Evolutionary conservation across 257 asterid species (phyloP), one percentile per base, ranked within the genome.

Genomic region (Solanum raphanifolium): DNA sequence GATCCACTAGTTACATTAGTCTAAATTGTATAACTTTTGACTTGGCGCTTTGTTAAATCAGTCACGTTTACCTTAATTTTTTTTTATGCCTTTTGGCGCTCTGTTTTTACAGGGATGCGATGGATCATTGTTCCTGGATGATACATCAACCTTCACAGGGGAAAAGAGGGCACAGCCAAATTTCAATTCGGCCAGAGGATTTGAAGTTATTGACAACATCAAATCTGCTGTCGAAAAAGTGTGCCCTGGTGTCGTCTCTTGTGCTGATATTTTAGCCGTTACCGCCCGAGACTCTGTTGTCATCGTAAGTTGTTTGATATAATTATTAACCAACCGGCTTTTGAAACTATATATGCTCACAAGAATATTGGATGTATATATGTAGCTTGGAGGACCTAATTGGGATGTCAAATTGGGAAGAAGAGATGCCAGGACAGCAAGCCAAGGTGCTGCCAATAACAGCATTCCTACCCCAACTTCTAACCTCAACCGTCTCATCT

Each of bases 391-490:
- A 60, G 99, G 98, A 18, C 96, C 95, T 7, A 65, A 87, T 31
- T 96, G 97, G 97, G 65, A 93, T 6, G 98, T 96, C 73, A 92
- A 93, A 78, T 89, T 96, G 0, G 99, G 99, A 81, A 89, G 99
- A 89, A 89, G 98, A 89, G 99, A 96, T 87, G 94, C 98, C 0
- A 94, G 90, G 79, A 96, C 98, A 7, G 95, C 99, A 18, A 96
- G 98, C 94, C 90, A 85, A 15, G 71, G 93, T 4, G 98, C 98
- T 31, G 98, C 99, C 8, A 94, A 95, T 89, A 93, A 86, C 32
- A 90, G 93, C 90, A 93, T 96, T 87, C 98, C 99, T 71, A 94
- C 95, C n/a, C 99, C 98, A 7, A 94, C 98, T 25, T 90, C 96
- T 11, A 95, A 95, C 76, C 95, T 95, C 41, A 96, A 90, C 68